A percentile compares a stretch with the other conserved stretches of the same genome.
Evolutionary conservation across 257 asterid genomes (phyloP).

Genomic region (Solanum lycopersicoides): DNA sequence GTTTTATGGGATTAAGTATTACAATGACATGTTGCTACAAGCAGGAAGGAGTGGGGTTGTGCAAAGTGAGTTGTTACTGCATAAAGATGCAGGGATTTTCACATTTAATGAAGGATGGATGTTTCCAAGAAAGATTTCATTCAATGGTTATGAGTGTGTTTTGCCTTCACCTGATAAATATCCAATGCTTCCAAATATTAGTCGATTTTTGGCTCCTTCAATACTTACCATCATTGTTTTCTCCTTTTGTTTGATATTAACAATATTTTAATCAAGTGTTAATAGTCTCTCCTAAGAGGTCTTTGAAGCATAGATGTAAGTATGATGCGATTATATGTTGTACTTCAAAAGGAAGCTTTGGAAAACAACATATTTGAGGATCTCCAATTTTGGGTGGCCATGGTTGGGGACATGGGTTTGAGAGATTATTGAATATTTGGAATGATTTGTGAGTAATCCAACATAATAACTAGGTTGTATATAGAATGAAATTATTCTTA

Average conservation of each 20-base stretch:
- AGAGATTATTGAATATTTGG: neutral
- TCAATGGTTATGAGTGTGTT: conserved; percentile 70
- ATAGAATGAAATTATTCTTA: neutral
- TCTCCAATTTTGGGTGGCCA: neutral
- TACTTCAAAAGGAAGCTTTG: neutral
- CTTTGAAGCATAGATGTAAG: neutral
- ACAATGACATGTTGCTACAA: conserved; percentile 67
- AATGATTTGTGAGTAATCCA: neutral
- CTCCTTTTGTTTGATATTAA: conserved; percentile 2
- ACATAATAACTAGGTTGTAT: neutral
- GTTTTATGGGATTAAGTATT: conserved; percentile 53
- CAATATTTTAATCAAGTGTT: neutral
- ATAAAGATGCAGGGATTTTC: conserved; percentile 36
- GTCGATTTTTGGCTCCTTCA: neutral
- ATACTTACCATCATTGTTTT: neutral
- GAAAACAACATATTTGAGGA: neutral
- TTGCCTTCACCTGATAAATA: conserved; percentile 56
- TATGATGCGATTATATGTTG: neutral
- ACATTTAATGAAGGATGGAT: conserved; percentile 70
- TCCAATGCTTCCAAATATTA: conserved; percentile 49
- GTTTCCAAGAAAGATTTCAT: conserved; percentile 60
- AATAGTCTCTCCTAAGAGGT: neutral
- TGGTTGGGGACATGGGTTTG: neutral
- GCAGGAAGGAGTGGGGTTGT: conserved; percentile 59
- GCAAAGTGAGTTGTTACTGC: conserved; percentile 58